Conservation (phyloP, 768 basidiomycete genomes). For the Boletus speciosus region DNA sequence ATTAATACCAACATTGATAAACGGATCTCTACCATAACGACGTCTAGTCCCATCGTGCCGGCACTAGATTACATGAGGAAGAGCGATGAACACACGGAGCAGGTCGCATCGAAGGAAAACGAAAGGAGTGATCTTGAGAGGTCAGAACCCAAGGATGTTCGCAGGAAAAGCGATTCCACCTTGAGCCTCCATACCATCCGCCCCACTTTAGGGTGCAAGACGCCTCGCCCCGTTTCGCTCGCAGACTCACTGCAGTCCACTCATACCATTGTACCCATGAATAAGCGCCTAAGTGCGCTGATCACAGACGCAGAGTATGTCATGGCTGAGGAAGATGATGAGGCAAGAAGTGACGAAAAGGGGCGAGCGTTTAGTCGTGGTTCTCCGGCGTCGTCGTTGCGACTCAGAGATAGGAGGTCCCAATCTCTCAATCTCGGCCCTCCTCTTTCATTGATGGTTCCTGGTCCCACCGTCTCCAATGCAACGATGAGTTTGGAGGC, state of each 20-base stretch:
- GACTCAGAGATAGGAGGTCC: constrained; percentile 55
- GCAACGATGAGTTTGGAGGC: constrained; percentile 32
- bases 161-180: constrained; percentile 84
- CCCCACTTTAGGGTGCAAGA: constrained; percentile 44
- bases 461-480: constrained; percentile 22
- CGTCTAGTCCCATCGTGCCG: constrained; percentile 53
- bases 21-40: constrained; percentile 50
- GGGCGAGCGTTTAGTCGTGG: constrained; percentile 18
- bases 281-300: constrained; percentile 65
- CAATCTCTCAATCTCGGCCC: constrained; percentile 57
- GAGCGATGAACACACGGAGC: constrained; percentile 34
- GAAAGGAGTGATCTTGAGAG: constrained; percentile 32
- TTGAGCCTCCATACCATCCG: constrained; percentile 72
- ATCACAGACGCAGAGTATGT: constrained; percentile 64
- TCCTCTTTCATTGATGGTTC: constrained; percentile 28
- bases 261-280: constrained; percentile 64
- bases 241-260: constrained; percentile 75
- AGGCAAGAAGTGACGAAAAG: constrained; percentile 15
- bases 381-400: constrained; percentile 46
- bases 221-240: constrained; percentile 73
- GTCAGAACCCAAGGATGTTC: constrained; percentile 58
- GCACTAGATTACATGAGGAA: constrained; percentile 53
- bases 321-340: constrained; percentile 60
- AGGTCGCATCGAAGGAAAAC: constrained; percentile 19
- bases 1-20: constrained; percentile 32